A percentile compares a stretch with the other conserved stretches of the same genome.
Evolutionary conservation across 129 eudicot genomes (phyloP).

Genomic region (Centaurea solstitialis): DNA sequence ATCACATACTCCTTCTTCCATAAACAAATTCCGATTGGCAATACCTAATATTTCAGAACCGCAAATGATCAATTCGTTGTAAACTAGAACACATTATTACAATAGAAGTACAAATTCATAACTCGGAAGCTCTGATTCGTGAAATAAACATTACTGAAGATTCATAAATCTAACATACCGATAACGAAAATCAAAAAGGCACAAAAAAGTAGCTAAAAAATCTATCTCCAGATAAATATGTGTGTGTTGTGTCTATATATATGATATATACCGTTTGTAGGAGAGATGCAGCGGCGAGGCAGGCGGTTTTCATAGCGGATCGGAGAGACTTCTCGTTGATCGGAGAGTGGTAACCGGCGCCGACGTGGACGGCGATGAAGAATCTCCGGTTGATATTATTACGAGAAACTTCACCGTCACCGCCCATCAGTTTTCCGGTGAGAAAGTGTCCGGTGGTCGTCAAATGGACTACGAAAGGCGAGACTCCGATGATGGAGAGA

Average conservation of each 20-base stretch:
- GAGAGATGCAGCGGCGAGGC: constrained; percentile 81
- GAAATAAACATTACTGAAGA: not conserved
- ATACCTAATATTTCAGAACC: not conserved
- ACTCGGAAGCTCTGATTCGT: not conserved
- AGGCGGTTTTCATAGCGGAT: constrained; percentile 91
- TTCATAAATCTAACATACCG: not conserved
- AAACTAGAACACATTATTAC: not conserved
- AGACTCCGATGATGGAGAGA: not conserved
- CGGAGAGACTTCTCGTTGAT: constrained; percentile 84
- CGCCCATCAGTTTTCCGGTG: constrained; percentile 38
- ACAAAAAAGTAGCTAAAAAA: not conserved
- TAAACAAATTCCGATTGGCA: not conserved
- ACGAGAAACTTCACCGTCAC: constrained; percentile 37
- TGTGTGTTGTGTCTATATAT: too few relatives aligned
- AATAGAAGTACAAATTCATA: not conserved
- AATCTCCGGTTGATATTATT: constrained; percentile 36
- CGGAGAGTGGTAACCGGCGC: constrained; percentile 97
- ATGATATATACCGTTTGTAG: too few relatives aligned
- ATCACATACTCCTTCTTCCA: constrained; percentile 1
- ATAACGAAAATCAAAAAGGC: not conserved
- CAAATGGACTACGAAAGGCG: constrained; percentile 5
- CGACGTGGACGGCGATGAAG: constrained; percentile 96
- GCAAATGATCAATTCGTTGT: not conserved
- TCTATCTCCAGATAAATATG: too few relatives aligned
- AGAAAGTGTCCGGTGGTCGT: not conserved